phyloP scores from a whole-genome alignment of 1,284 basidiomycete species.

The Tilletia indica region DNA sequence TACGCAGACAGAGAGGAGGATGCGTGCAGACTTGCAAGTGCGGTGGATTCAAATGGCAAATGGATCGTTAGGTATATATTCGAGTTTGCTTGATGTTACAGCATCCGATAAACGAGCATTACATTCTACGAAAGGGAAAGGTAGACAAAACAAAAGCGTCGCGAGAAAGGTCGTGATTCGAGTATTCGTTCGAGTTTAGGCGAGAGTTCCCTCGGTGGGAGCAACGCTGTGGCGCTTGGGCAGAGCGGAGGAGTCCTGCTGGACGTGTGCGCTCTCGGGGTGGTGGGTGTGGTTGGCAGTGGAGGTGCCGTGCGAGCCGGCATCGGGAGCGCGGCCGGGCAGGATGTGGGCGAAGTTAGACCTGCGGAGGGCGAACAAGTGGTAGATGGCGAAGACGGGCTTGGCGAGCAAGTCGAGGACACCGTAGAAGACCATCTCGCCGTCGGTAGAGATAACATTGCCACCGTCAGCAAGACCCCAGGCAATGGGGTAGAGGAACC shows the following conservation, averaged over 20 bases:
- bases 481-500: constrained; percentile 58
- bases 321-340: constrained; percentile 5
- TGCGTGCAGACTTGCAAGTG: too few relatives aligned
- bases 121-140: too few relatives aligned
- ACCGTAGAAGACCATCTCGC: constrained; percentile 64
- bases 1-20: too few relatives aligned
- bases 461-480: constrained; percentile 62
- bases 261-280: not conserved
- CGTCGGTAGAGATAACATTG: constrained; percentile 60
- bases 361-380: constrained; percentile 39
- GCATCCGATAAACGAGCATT: too few relatives aligned
- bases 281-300: not conserved
- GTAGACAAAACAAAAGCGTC: too few relatives aligned
- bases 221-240: constrained; percentile 14
- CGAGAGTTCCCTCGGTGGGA: constrained; percentile 1
- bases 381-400: constrained; percentile 48
- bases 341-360: constrained; percentile 40
- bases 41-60: too few relatives aligned
- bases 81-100: too few relatives aligned
- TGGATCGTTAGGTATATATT: too few relatives aligned
- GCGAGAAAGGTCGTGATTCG: not conserved
- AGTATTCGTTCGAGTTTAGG: not conserved
- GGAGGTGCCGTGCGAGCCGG: not conserved
- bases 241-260: not conserved
- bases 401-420: constrained; percentile 64